A percentile compares a stretch with the other conserved stretches of the same genome.
Conservation (phyloP, 495 filamentous ascomycete species). For the Niebla homalea region DNA sequence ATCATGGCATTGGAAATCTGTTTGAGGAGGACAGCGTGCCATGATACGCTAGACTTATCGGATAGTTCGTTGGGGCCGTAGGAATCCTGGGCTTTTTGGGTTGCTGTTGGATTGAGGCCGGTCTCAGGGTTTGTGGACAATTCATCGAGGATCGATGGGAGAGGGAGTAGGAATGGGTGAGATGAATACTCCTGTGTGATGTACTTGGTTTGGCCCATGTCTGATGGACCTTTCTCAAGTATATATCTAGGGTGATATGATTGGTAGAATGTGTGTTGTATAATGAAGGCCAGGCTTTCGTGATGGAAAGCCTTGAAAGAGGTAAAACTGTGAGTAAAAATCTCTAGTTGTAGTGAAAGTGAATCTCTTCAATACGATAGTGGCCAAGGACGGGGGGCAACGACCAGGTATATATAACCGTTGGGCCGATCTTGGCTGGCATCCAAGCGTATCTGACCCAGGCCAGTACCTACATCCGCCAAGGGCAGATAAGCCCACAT, state of each 20-base stretch:
- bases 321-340: background rate
- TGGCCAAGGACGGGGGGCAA: background rate
- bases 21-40: conserved; percentile 53
- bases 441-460: background rate
- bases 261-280: background rate
- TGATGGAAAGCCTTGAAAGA: background rate
- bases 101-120: conserved; percentile 39
- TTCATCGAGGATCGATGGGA: conserved; percentile 37
- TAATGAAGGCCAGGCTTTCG: background rate
- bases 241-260: background rate
- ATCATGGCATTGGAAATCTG: conserved; percentile 59
- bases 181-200: conserved; percentile 9
- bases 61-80: conserved; percentile 51
- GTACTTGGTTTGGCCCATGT: background rate
- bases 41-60: conserved; percentile 43
- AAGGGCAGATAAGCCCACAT: background rate
- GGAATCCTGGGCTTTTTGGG: conserved; percentile 32
- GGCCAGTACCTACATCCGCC: background rate
- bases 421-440: too few species aligned
- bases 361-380: background rate
- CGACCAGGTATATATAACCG: background rate
- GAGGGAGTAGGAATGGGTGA: conserved; percentile 19
- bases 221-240: background rate
- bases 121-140: conserved; percentile 43
- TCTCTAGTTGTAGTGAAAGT: background rate